phyloP scores from a whole-genome alignment of 345 rosid species.

The Acer campestre region DNA sequence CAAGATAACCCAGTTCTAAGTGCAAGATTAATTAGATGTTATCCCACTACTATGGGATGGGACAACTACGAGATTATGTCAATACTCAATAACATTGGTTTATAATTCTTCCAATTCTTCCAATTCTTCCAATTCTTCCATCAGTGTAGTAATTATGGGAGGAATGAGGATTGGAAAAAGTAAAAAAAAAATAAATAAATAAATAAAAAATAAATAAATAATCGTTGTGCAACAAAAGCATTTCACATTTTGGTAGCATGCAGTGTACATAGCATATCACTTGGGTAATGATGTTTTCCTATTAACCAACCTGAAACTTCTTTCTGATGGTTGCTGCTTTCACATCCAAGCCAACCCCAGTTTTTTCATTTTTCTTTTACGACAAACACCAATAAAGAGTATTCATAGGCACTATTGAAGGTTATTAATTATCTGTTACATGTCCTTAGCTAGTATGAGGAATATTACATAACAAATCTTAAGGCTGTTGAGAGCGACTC shows the following conservation, averaged over 20 bases:
- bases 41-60: slow-evolving; percentile 1
- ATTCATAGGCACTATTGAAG: background rate
- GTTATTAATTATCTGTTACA: background rate
- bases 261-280: background rate
- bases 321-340: background rate
- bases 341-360: background rate
- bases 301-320: background rate
- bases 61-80: background rate
- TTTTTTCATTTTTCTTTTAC: background rate
- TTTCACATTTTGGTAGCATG: background rate
- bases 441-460: background rate
- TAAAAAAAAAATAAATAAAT: background rate
- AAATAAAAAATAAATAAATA: background rate
- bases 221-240: background rate
- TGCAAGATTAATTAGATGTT: background rate
- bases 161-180: background rate
- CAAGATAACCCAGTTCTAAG: background rate
- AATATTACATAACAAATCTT: background rate
- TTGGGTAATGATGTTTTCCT: background rate
- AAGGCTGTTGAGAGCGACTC: background rate
- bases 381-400: background rate
- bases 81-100: background rate
- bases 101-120: background rate
- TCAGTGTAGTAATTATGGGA: background rate
- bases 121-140: background rate